Evolutionary conservation across 2,329 filamentous ascomycete genomes (phyloP).

Genomic region (Biscogniauxia marginata): DNA sequence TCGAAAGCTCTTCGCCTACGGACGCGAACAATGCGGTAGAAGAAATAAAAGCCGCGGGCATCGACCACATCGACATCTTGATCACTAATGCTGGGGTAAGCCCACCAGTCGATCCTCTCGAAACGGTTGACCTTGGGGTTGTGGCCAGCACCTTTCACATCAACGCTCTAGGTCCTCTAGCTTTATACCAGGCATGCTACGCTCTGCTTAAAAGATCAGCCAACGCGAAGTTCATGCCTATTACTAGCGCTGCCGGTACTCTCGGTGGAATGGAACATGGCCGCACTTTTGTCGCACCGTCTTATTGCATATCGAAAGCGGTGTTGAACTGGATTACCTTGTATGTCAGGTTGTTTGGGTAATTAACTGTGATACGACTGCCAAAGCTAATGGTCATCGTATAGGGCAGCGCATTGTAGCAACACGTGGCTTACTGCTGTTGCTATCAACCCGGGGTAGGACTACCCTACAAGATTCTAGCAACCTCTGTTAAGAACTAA

Average conservation of each 20-base stretch:
- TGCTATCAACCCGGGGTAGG: slow-evolving; percentile 8
- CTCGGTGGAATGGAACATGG: slow-evolving; percentile 18
- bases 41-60: slow-evolving; percentile 22
- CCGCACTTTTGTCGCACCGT: slow-evolving; percentile 16
- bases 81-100: slow-evolving; percentile 36
- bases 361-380: background rate
- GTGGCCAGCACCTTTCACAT: slow-evolving; percentile 22
- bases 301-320: slow-evolving; percentile 34
- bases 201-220: slow-evolving; percentile 31
- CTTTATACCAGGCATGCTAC: slow-evolving; percentile 32
- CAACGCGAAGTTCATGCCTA: slow-evolving; percentile 30
- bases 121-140: slow-evolving; percentile 30
- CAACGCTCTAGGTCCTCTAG: slow-evolving; percentile 30
- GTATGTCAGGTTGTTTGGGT: slow-evolving; percentile 4
- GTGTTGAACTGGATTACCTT: slow-evolving; percentile 32
- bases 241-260: slow-evolving; percentile 30
- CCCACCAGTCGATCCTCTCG: slow-evolving; percentile 21
- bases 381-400: background rate
- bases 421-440: slow-evolving; percentile 8
- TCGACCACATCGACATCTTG: slow-evolving; percentile 33
- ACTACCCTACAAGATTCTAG: too few species aligned
- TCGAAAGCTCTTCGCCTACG: slow-evolving; percentile 25
- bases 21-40: slow-evolving; percentile 27
- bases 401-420: slow-evolving; percentile 9
- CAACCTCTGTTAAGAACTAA: background rate